Evolutionary conservation across 768 basidiomycete species (phyloP).

Genomic region (Melanogaster broomeanus): DNA sequence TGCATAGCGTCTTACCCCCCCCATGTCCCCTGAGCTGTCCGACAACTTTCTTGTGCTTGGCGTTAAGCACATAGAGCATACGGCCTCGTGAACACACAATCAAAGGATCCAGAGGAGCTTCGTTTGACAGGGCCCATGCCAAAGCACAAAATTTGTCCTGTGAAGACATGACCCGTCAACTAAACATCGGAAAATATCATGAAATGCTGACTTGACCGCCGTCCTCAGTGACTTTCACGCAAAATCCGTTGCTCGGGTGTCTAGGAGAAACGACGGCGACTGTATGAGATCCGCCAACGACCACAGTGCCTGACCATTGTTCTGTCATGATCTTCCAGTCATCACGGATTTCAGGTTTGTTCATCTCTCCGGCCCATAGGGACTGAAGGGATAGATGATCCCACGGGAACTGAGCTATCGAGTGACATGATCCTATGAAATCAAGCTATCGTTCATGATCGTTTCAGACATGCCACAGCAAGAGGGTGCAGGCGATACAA

Average conservation of each 20-base stretch:
- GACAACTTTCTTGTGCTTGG: constrained; percentile 38
- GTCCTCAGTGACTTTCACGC: constrained; percentile 37
- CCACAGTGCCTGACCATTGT: constrained; percentile 52
- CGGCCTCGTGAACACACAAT: constrained; percentile 56
- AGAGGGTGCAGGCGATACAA: constrained; percentile 26
- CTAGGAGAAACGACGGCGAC: constrained; percentile 39
- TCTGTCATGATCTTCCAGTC: constrained; percentile 49
- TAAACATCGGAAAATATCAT: neutral
- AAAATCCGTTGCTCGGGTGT: constrained; percentile 21
- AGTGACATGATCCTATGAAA: constrained; percentile 37
- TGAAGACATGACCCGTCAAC: constrained; percentile 8
- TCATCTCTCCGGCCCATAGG: constrained; percentile 38
- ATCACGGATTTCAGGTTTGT: constrained; percentile 30
- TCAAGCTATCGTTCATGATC: constrained; percentile 17
- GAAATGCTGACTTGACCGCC: constrained; percentile 16
- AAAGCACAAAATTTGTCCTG: constrained; percentile 36
- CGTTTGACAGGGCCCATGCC: constrained; percentile 59
- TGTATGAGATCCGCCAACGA: constrained; percentile 43
- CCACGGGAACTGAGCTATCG: constrained; percentile 50
- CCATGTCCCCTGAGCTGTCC: constrained; percentile 70
- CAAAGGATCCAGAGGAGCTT: constrained; percentile 53
- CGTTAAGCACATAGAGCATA: constrained; percentile 57
- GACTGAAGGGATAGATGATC: constrained; percentile 36
- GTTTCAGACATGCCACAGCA: constrained; percentile 13
- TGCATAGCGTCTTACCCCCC: constrained; percentile 50